phyloP scores from a whole-genome alignment of 2,329 filamentous ascomycete species.

The Aspergillus thermomutatus region DNA sequence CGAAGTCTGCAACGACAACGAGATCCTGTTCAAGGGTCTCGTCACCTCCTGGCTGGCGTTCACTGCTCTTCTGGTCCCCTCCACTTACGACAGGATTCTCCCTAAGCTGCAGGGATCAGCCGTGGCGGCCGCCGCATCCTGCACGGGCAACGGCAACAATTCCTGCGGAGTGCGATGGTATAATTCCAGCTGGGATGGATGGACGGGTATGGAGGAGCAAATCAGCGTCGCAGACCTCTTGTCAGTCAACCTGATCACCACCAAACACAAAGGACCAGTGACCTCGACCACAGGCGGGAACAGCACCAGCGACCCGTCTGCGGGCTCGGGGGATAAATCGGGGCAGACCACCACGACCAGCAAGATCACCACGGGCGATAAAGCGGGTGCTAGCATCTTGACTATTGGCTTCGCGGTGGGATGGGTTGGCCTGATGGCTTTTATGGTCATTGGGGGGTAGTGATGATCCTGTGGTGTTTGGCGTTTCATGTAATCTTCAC shows the following conservation, averaged over 20 bases:
- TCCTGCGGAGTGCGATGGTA: conserved; percentile 66
- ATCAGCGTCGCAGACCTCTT: conserved; percentile 65
- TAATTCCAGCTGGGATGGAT: conserved; percentile 51
- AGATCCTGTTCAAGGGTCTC: conserved; percentile 70
- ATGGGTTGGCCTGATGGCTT: conserved; percentile 29
- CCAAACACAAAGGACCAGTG: conserved; percentile 44
- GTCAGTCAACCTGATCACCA: conserved; percentile 56
- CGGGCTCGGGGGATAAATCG: conserved; percentile 21
- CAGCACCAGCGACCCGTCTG: conserved; percentile 36
- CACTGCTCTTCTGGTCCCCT: conserved; percentile 61
- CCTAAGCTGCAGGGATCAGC: conserved; percentile 58
- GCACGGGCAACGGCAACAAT: conserved; percentile 57
- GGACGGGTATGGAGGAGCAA: conserved; percentile 64
- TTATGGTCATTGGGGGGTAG: conserved; percentile 28
- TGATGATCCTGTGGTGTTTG: background rate
- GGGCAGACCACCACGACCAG: conserved; percentile 3
- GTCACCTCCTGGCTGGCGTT: conserved; percentile 64
- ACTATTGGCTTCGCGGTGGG: conserved; percentile 29
- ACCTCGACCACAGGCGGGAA: conserved; percentile 54
- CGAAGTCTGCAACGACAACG: conserved; percentile 64
- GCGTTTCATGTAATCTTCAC: background rate
- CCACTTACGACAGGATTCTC: conserved; percentile 53
- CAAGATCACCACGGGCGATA: conserved; percentile 31
- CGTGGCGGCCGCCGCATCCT: conserved; percentile 58
- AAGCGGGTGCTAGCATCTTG: conserved; percentile 38